Percentiles rank a stretch among this genome's conserved stretches.
phyloP scores from a whole-genome alignment of 2,329 filamentous ascomycete genomes.

The Botryotinia convoluta region DNA sequence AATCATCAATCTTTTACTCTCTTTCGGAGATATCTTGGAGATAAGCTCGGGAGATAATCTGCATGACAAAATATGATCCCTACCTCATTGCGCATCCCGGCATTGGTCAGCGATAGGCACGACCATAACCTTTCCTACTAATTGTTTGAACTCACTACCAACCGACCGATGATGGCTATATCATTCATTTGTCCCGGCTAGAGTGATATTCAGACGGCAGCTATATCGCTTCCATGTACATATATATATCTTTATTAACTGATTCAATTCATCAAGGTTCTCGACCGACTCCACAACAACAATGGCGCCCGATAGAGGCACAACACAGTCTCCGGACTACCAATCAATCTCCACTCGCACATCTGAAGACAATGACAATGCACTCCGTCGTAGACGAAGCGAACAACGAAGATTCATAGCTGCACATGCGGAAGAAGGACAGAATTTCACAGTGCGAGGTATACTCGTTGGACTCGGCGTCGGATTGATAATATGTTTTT shows the following conservation, averaged over 20 bases:
- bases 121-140: background rate
- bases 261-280: background rate
- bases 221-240: background rate
- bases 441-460: conserved; percentile 82
- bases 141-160: background rate
- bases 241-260: background rate
- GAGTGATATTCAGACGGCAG: background rate
- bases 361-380: conserved; percentile 17
- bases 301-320: conserved; percentile 34
- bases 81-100: background rate
- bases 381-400: conserved; percentile 31
- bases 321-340: conserved; percentile 25
- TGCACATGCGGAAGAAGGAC: conserved; percentile 39
- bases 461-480: conserved; percentile 77
- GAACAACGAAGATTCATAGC: conserved; percentile 35
- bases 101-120: conserved; percentile 17
- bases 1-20: too few species aligned
- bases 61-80: conserved; percentile 14
- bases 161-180: background rate
- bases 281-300: background rate
- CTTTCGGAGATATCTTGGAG: conserved; percentile 16
- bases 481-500: conserved; percentile 89
- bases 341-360: conserved; percentile 30
- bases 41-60: conserved; percentile 7
- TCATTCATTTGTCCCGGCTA: background rate